Base-by-base conservation (phyloP, 228 moss, liverwort and hornwort genomes). In the Sphagnum magellanicum region DNA sequence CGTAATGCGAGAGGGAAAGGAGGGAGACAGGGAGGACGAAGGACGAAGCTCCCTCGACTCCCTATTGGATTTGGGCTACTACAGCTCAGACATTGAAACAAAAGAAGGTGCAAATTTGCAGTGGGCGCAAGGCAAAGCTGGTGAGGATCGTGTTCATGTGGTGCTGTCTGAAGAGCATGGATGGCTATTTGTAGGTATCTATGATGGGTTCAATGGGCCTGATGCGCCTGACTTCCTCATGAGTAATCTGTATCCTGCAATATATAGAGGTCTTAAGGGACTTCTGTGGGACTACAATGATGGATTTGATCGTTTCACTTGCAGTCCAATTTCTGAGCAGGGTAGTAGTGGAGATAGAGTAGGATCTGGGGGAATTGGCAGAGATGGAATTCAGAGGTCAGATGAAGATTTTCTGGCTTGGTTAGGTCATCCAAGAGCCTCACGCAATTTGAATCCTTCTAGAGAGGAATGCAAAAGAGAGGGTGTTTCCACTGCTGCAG, bases 121-220 rank as follows among this genome's bases (percentile, higher is more conserved):
- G 79, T 98, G 98, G 98, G 98, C 98, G 55, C 98, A 98, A 70
- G 98, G 98, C 8, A 98, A 98, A 71, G 98, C 98, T 7, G 98
- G 98, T 6, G 98, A 98, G 73, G 98, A 98, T 66, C 91, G 98
- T n/a, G 98, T 98, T 67, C 98, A 98, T 73, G 85, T 98, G 5
- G 98, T 98, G 8, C 67, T 98, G 59, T 98, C 98, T 6, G 98
- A 98, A 74, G 94, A 98, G 77, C 98, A 92, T 70, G 98, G 94
- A 0, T 98, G 98, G 98, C 73, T 98, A 16, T 98, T 98, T 74
- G 90, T 94, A 10, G 98, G 98, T 7, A 98, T 98, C 46, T 98
- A 94, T 71, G 98, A 98, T 72, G 98, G 98, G 46, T 98, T 98
- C 50, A 94, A 90, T 65, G 98, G 98, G 9, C 92, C 98, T 9